A percentile compares a stretch with the other conserved stretches of the same genome.
Evolutionary conservation across 495 filamentous ascomycete genomes (phyloP).

Genomic region (Penicillium canescens): DNA sequence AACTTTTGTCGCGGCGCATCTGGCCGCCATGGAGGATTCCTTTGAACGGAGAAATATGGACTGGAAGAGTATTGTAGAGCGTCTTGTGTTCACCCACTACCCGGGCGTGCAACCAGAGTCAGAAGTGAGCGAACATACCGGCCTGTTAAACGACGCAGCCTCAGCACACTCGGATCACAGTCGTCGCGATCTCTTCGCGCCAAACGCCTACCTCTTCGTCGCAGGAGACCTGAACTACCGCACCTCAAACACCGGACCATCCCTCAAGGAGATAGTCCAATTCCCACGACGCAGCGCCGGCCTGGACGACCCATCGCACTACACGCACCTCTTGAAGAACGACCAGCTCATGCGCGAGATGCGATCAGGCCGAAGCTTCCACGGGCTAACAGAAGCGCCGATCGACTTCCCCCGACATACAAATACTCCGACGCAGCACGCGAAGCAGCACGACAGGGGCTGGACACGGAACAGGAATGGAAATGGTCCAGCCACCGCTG

Average conservation of each 20-base stretch:
- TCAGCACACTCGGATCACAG: slow-evolving; percentile 18
- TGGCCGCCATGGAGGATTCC: slow-evolving; percentile 80
- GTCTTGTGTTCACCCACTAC: slow-evolving; percentile 64
- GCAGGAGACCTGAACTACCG: slow-evolving; percentile 96
- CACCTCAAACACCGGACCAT: slow-evolving; percentile 62
- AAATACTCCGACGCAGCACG: slow-evolving; percentile 63
- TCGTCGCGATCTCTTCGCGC: slow-evolving; percentile 63
- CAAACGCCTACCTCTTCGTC: slow-evolving; percentile 76
- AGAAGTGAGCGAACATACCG: slow-evolving; percentile 39
- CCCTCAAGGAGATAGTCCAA: slow-evolving; percentile 42
- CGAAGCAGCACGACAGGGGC: slow-evolving; percentile 26
- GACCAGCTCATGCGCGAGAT: slow-evolving; percentile 81
- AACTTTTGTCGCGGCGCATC: slow-evolving; percentile 85
- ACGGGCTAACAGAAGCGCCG: slow-evolving; percentile 72
- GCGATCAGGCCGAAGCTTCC: slow-evolving; percentile 61
- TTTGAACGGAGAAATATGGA: slow-evolving; percentile 73
- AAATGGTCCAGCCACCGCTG: slow-evolving; percentile 76
- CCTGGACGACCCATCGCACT: slow-evolving; percentile 50
- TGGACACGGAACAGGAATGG: slow-evolving; percentile 56
- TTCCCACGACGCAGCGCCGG: slow-evolving; percentile 63
- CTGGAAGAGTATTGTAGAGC: slow-evolving; percentile 78
- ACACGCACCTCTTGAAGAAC: slow-evolving; percentile 59
- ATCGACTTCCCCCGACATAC: slow-evolving; percentile 88
- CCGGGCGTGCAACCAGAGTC: slow-evolving; percentile 7
- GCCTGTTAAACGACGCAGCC: slow-evolving; percentile 37